Evolutionary conservation across 2,329 filamentous ascomycete genomes (phyloP), one percentile per base, ranked within the genome.

Genomic region (Phaeosphaeriaceae sp.): DNA sequence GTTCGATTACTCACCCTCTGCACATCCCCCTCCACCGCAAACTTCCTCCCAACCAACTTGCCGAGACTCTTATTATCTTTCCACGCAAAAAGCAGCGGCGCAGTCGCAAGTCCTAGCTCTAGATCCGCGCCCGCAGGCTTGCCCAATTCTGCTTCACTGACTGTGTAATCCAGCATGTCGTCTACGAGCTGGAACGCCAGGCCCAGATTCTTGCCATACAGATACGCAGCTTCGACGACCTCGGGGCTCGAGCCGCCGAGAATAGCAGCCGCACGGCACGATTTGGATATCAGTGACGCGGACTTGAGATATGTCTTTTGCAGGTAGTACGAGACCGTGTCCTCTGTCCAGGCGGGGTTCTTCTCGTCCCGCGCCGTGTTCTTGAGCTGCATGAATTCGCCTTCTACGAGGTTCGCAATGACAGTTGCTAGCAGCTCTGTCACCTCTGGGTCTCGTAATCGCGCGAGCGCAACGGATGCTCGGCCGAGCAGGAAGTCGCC

Each of bases 371-470:
- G 85, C 47, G 91, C 91, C 1, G 95, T 98, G 79, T 99, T 99
- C 82, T 97, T 96, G 69, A 99, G 83, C 82, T 99, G 95, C 95
- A 99, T 99, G 82, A 99, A 98, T 79, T 99, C 95, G 73, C 95
- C 95, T 81, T 99, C 95, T 20, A 99, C 93, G 24, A 99, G 83
- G 76, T 99, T 99, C 46, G 95, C 94, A 68, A 99, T 98, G 44
- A 98, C 95, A 0, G 94, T 98, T 3, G 95, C 93, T 27, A 99
- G 83, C 7, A 99, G 85, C 81, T 99, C 95, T 9, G 93, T 92
- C 2, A 99, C 95, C 79, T 99, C 95, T 45, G 93, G 91, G 73
- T 99, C 92, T 31, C 94, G 88, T 58, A 99, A 82, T 44, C 95
- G 88, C 15, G 95, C 95, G 44, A 99, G 85, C 6, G 94, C 94